These are phyloP conservation scores for Tetradesmus lagerheimii DNA, from an alignment of 139 green algal genomes.

Conservation along the genomic window DNA sequence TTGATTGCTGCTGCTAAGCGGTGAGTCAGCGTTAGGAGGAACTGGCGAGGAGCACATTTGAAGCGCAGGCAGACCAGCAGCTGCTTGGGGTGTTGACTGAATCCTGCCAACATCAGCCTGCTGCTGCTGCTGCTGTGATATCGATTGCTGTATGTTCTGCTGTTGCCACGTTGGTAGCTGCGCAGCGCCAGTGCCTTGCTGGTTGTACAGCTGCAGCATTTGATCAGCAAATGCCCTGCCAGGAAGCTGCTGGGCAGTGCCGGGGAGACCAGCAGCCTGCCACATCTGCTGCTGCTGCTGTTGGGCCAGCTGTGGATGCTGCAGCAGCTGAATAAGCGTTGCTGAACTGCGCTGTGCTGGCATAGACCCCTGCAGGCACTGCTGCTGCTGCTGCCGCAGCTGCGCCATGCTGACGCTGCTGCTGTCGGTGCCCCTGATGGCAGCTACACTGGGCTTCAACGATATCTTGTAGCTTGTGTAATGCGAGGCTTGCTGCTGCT, in stretches of 20 bases:
- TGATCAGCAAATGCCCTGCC: background rate
- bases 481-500: background rate
- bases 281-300: constrained; percentile 14
- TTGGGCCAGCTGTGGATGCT: background rate
- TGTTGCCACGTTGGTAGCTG: background rate
- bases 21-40: background rate
- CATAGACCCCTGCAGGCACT: background rate
- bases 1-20: background rate
- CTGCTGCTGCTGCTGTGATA: constrained; percentile 34
- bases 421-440: background rate
- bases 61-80: background rate
- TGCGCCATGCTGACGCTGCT: background rate
- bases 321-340: background rate
- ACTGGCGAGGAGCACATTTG: constrained; percentile 1
- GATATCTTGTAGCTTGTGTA: constrained; percentile 33
- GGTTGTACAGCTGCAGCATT: constrained; percentile 29
- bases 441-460: constrained; percentile 9
- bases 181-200: background rate
- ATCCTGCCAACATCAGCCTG: background rate
- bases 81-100: background rate
- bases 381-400: constrained; percentile 33
- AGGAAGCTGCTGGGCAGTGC: background rate
- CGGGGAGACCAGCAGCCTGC: background rate
- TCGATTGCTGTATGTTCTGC: background rate
- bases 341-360: background rate